Evolutionary conservation across 371 early-diverging fungal species (phyloP), one percentile per base, ranked within the genome.

Genomic region (Mortierella sp.): DNA sequence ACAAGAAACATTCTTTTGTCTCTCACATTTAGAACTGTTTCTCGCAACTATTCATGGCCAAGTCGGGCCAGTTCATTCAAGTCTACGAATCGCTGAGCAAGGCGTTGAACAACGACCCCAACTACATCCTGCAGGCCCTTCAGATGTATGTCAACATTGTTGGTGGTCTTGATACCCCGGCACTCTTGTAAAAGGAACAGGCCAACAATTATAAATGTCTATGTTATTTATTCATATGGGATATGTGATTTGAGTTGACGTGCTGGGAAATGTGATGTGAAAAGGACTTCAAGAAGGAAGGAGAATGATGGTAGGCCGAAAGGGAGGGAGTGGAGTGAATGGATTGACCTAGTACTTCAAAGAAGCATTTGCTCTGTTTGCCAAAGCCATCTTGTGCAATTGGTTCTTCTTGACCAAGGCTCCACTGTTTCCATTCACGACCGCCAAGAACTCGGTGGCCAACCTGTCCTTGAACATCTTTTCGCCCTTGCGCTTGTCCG

Each of bases 401-500:
- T 90, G 88, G 77, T 89, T 83, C 80, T 91, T 92, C 83, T 90
- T 89, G 75, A 88, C 82, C 71, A 98, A 85, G 4, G 94, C 95
- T 11, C 91, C 82, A 78, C 94, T 94, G 69, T 91, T 90, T 24
- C 95, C 96, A 77, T 95, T 92, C 73, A 94, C 89, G 48, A 98
- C 93, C 26, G 95, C 95, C 82, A 95, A 88, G 26, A 98, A 85
- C 82, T 98, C 98, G 44, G 90, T 92, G 34, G 95, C 96, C 80
- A 98, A 88, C 19, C 97, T 88, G 79, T 93, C 91, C 72, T 92
- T 92, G 86, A 96, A 94, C 54, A 88, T 78, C 78, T 90, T 92
- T 77, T 93, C 94, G 69, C 95, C 90, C 75, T 91, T 94, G 67
- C 86, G 81, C 67, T 81, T 81, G 16, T 90, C 87, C 0, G 95